Evolutionary conservation across 441 rosid genomes (phyloP).

Genomic region (Corymbia citriodora): DNA sequence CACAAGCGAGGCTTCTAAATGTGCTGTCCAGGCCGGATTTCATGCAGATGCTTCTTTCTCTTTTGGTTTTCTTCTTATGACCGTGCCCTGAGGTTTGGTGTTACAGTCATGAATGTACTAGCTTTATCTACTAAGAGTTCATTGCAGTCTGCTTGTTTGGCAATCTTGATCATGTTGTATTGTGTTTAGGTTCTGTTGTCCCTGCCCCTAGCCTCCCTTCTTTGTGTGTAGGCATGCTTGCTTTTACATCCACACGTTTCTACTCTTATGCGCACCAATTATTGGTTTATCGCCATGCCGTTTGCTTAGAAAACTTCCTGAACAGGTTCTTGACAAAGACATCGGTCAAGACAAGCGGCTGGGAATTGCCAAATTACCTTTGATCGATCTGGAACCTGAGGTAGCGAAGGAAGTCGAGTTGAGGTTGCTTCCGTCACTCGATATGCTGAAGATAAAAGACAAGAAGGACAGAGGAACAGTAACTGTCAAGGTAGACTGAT

Average conservation of each 20-base stretch:
- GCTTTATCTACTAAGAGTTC: background rate
- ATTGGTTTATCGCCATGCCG: background rate
- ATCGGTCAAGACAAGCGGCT: conserved; percentile 16
- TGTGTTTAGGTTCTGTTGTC: background rate
- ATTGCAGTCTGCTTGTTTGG: background rate
- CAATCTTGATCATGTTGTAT: background rate
- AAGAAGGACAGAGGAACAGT: conserved; percentile 87
- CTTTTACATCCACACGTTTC: background rate
- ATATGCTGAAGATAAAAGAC: conserved; percentile 85
- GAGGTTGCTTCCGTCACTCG: conserved; percentile 73
- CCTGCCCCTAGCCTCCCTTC: background rate
- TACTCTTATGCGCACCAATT: background rate
- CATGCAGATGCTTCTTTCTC: background rate
- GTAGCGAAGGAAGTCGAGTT: conserved; percentile 43
- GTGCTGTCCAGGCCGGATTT: background rate
- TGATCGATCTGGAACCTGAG: conserved; percentile 46
- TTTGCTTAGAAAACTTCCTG: background rate
- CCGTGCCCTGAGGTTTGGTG: background rate
- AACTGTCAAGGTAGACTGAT: conserved; percentile 56
- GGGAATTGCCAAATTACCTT: conserved; percentile 5
- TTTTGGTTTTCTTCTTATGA: background rate
- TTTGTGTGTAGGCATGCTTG: background rate
- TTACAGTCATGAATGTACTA: background rate
- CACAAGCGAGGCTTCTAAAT: background rate
- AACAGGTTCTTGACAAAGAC: conserved; percentile 13